Evolutionary conservation across 306 rosid species (phyloP).

Genomic region (Quercus rubra): DNA sequence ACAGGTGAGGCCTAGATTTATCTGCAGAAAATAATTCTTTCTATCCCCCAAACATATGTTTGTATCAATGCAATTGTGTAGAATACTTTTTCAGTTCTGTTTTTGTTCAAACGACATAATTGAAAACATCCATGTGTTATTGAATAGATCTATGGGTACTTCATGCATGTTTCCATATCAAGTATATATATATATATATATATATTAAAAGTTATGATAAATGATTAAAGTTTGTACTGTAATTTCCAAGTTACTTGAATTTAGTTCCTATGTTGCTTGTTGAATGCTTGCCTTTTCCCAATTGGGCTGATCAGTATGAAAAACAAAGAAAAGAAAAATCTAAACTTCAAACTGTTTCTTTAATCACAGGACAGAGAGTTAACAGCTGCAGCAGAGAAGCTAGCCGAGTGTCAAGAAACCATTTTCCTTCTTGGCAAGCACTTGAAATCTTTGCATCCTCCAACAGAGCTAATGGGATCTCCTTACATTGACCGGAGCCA

Average conservation of each 20-base stretch:
- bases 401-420: constrained; percentile 98
- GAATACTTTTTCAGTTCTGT: not conserved
- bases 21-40: not conserved
- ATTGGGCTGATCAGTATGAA: not conserved
- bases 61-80: not conserved
- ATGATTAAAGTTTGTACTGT: not conserved
- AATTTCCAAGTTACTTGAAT: not conserved
- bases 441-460: constrained; percentile 77
- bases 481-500: constrained; percentile 48
- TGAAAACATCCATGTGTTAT: not conserved
- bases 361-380: constrained; percentile 72
- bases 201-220: not conserved
- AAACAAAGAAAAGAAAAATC: constrained; percentile 5
- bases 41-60: not conserved
- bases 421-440: constrained; percentile 93
- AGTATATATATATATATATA: too few relatives aligned
- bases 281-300: not conserved
- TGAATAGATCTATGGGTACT: not conserved
- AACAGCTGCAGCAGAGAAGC: constrained; percentile 87
- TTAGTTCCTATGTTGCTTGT: not conserved
- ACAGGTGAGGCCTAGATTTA: constrained; percentile 49
- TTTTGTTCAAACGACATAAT: not conserved
- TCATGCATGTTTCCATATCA: not conserved
- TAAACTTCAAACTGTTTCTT: constrained; percentile 15
- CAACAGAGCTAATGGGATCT: constrained; percentile 52